These are phyloP conservation scores for Paecilomyces sp. DNA, from an alignment of 2,329 filamentous ascomycete genomes.

Conservation along the genomic window DNA sequence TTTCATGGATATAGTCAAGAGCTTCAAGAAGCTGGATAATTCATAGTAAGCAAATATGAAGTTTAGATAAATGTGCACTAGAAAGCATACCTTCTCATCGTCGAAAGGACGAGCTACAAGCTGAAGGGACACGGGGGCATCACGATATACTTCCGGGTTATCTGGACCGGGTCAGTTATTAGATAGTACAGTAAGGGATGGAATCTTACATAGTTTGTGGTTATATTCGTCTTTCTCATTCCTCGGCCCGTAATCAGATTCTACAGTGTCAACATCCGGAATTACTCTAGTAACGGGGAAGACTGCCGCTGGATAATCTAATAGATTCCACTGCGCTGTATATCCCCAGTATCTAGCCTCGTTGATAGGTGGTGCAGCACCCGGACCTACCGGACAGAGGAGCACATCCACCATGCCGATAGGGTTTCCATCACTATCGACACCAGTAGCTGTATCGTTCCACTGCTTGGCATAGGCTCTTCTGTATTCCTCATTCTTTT, in stretches of 20 bases:
- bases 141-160: constrained; percentile 40
- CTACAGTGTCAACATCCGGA: constrained; percentile 32
- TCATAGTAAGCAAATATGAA: neutral
- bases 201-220: constrained; percentile 37
- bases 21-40: constrained; percentile 5
- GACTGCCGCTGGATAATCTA: constrained; percentile 58
- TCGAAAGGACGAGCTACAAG: constrained; percentile 47
- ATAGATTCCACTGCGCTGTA: constrained; percentile 60
- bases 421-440: constrained; percentile 12
- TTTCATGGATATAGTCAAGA: constrained; percentile 7
- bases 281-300: constrained; percentile 51
- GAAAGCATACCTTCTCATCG: constrained; percentile 44
- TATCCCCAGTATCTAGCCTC: constrained; percentile 57
- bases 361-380: constrained; percentile 48
- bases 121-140: constrained; percentile 47
- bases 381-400: constrained; percentile 52
- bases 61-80: neutral
- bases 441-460: constrained; percentile 32
- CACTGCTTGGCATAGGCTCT: constrained; percentile 40
- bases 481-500: constrained; percentile 38
- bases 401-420: constrained; percentile 47
- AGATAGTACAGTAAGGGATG: constrained; percentile 4
- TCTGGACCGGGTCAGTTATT: constrained; percentile 14
- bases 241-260: constrained; percentile 27
- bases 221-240: constrained; percentile 44